Base-by-base conservation (phyloP, 106 monocot species). In the Acorus calamus region DNA sequence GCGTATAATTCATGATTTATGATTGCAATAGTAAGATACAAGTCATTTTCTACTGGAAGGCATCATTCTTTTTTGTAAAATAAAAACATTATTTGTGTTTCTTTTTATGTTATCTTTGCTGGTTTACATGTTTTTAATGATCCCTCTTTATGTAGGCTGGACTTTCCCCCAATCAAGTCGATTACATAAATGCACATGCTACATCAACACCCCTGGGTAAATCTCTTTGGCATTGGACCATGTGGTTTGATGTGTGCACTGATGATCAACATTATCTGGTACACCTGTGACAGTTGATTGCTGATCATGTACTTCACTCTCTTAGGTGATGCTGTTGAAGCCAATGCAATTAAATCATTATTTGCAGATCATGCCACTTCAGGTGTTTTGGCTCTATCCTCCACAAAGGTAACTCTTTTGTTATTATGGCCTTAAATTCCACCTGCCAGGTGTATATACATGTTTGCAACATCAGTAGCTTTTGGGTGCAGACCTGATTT, bases 141-240 rank as follows among this genome's bases (percentile, higher is more conserved):
- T 59, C 10, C 42, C 8, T 59, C 59, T 5, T 11, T 50, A 6
- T 78, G 67, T 65, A 96, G 94, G 90, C 90, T 61, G 94, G 94
- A 49, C 76, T 96, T 79, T 66, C 56, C 77, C 74, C 87, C 53
- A 72, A 73, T 69, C 78, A 98, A 79, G 75, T 98, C 46, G 91
- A 88, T 65, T 91, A 98, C 61, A 53, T 98, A 67, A 98, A 98
- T 79, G 91, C 96, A 64, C 96, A 98, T 87, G 96, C 91, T 11
- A 98, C 96, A 43, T 96, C 94, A 63, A 98, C 91, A 63, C 81
- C 96, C 69, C 80, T 89, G 8, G 94, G 94, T 94, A 84, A 64
- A 53, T 68, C 4, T 41, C 45, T 47, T 28, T 28, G 28, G 28
- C 28, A 28, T 28, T 0, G 28, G 28, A 28, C 28, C 28, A 28